Evolutionary conservation across 331 rosid genomes (phyloP).

Genomic region (Malus hybrid): DNA sequence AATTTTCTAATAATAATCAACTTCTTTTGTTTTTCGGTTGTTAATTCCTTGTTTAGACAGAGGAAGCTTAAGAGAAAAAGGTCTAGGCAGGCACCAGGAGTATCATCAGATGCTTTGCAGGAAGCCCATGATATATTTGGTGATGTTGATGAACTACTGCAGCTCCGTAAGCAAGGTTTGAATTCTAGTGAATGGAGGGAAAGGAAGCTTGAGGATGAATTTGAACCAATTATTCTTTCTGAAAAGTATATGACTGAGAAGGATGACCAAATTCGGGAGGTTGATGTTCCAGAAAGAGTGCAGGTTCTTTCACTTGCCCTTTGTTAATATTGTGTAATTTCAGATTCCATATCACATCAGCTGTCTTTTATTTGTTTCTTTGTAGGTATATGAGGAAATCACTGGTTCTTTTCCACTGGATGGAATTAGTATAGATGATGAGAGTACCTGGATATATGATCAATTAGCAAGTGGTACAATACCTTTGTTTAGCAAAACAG

Average conservation of each 20-base stretch:
- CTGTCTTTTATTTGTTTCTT: background rate
- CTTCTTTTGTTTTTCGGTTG: background rate
- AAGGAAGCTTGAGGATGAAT: slow-evolving; percentile 83
- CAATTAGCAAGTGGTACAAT: slow-evolving; percentile 53
- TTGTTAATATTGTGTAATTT: background rate
- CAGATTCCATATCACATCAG: background rate
- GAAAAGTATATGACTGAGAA: slow-evolving; percentile 91
- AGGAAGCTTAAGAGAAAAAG: slow-evolving; percentile 53
- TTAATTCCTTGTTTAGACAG: slow-evolving; percentile 34
- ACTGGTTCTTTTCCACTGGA: slow-evolving; percentile 66
- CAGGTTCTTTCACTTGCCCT: slow-evolving; percentile 49
- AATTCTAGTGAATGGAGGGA: slow-evolving; percentile 53
- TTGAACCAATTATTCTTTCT: slow-evolving; percentile 78
- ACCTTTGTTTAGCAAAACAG: slow-evolving; percentile 55
- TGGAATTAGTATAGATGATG: slow-evolving; percentile 54
- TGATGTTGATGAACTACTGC: slow-evolving; percentile 71
- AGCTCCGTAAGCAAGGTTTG: slow-evolving; percentile 47
- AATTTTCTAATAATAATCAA: slow-evolving; percentile 1
- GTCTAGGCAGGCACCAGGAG: slow-evolving; percentile 67
- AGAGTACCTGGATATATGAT: slow-evolving; percentile 61
- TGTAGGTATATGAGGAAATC: slow-evolving; percentile 72
- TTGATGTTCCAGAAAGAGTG: slow-evolving; percentile 89
- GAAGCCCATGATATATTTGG: slow-evolving; percentile 98
- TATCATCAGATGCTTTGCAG: slow-evolving; percentile 75
- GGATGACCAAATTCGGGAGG: slow-evolving; percentile 74